Conservation (phyloP, 1,284 basidiomycete genomes). For the Cystobasidium pallidum region DNA sequence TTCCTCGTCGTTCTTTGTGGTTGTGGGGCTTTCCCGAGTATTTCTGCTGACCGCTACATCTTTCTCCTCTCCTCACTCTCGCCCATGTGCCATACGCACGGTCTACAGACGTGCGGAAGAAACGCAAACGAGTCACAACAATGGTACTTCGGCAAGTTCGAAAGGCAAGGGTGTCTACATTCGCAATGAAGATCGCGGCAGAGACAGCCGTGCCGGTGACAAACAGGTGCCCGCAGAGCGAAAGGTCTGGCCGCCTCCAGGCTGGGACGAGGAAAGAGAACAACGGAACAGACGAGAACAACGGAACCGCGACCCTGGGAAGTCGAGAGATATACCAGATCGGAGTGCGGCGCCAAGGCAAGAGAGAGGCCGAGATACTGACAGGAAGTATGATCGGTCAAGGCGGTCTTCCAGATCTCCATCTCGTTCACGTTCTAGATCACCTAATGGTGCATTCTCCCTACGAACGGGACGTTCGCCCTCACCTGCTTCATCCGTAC, state of each 20-base stretch:
- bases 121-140: background rate
- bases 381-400: slow-evolving; percentile 1
- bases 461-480: slow-evolving; percentile 6
- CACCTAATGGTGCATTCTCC: background rate
- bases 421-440: slow-evolving; percentile 25
- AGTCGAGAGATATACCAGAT: background rate
- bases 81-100: background rate
- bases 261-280: slow-evolving; percentile 26
- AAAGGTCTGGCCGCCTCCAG: slow-evolving; percentile 31
- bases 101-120: background rate
- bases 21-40: background rate
- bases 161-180: slow-evolving; percentile 34
- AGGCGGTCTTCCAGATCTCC: slow-evolving; percentile 3
- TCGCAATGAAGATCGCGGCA: slow-evolving; percentile 2
- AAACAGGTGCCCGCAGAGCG: background rate
- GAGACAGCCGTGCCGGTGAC: slow-evolving; percentile 2
- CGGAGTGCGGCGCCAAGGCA: background rate
- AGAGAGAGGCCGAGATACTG: background rate
- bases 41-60: background rate
- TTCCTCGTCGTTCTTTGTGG: background rate
- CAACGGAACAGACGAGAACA: background rate
- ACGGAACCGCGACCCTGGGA: background rate
- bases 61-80: background rate
- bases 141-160: background rate
- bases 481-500: slow-evolving; percentile 17